Base-by-base conservation (phyloP, 2,329 filamentous ascomycete genomes). In the Beauveria rudraprayagi region DNA sequence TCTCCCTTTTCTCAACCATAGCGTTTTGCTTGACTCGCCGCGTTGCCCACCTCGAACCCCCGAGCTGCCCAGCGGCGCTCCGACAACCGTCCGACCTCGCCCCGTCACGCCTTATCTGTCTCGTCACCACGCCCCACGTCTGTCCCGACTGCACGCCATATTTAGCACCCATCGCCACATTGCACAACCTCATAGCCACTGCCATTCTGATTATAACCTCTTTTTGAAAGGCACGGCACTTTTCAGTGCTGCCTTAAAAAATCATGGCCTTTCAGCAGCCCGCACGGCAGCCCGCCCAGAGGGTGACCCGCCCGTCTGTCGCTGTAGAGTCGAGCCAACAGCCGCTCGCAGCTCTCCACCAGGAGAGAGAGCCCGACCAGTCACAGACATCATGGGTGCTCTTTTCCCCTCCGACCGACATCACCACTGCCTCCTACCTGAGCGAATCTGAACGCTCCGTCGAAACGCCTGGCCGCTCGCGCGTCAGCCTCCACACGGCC, bases 331-430 rank as follows among this genome's bases (percentile, higher is more conserved):
- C 68, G 54, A 65, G 66, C 17, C 37, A 67, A 56, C 71, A 71
- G 68, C 65, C 69, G 67, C 61, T 61, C 66, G n/a, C 28, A 7
- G 41, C 37, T 5, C 50, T 60, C 19, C 63, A 72, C 19, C 63
- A 72, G 41, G 73, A 75, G 54, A 68, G 70, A 24, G 67, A 66
- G 48, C 76, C 85, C 63, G 85, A 90, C 63, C 88, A 92, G 66
- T 88, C 90, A 14, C 89, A 94, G 74, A 93, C 96, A 83, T 53
- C 57, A 54, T 99, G 94, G 94, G 89, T 97, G 60, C 85, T 99
- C 65, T 99, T 99, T 78, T 90, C 92, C 8, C 91, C 91, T 1
- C 81, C 82, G 9, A 86, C 86, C 65, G 82, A 87, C 40, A 76
- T 75, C 52, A 83, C 81, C 3, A 87, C 89, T 22, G 81, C 82